phyloP scores from a whole-genome alignment of 805 yeast genomes.

The Teunomyces stri region DNA sequence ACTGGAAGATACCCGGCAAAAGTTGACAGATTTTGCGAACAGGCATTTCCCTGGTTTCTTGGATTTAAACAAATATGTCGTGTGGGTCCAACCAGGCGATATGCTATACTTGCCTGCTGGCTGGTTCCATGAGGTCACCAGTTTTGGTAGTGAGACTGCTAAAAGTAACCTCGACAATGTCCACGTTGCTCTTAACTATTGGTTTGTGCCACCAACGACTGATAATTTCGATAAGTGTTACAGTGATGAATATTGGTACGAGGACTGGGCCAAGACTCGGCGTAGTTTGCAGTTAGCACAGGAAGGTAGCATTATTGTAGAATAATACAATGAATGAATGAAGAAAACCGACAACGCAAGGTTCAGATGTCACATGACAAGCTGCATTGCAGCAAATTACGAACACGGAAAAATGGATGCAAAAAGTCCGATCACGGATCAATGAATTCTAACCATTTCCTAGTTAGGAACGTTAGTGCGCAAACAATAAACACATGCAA shows the following conservation, averaged over 20 bases:
- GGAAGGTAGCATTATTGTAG: background rate
- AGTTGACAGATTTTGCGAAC: conserved; percentile 37
- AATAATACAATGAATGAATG: background rate
- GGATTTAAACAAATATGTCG: conserved; percentile 40
- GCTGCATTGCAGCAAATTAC: conserved; percentile 1
- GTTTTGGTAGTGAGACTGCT: conserved; percentile 41
- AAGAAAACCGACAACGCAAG: background rate
- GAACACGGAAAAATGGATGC: conserved; percentile 4
- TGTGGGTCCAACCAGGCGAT: conserved; percentile 57
- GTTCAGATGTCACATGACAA: background rate
- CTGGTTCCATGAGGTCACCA: conserved; percentile 81
- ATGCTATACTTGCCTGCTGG: conserved; percentile 73
- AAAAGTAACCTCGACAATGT: conserved; percentile 16
- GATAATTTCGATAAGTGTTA: conserved; percentile 33
- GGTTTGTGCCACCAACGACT: conserved; percentile 68
- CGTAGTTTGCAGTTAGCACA: conserved; percentile 18
- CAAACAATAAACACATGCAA: too few species aligned
- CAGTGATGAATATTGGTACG: conserved; percentile 50
- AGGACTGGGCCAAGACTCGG: conserved; percentile 48
- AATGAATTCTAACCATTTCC: too few species aligned
- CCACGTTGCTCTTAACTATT: conserved; percentile 69
- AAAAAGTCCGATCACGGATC: background rate
- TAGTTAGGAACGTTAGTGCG: too few species aligned
- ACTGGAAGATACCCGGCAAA: conserved; percentile 20
- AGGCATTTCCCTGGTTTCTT: conserved; percentile 49